phyloP scores from a whole-genome alignment of 1,284 basidiomycete genomes.

The Bothia castanella region DNA sequence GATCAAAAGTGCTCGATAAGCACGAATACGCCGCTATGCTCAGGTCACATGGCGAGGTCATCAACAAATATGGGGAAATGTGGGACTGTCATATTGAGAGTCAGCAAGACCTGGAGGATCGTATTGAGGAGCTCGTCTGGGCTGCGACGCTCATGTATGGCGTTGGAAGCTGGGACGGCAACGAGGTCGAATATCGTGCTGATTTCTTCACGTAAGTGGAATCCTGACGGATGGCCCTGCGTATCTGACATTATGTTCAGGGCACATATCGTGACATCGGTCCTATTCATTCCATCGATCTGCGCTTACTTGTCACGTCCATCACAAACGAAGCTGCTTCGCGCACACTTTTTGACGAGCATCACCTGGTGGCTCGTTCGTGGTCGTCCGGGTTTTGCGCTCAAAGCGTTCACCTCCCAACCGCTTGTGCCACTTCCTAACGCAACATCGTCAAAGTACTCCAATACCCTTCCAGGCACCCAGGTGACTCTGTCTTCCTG shows the following conservation, averaged over 20 bases:
- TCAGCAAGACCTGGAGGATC: slow-evolving; percentile 26
- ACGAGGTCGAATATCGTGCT: slow-evolving; percentile 25
- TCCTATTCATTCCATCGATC: slow-evolving; percentile 34
- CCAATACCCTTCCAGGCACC: slow-evolving; percentile 26
- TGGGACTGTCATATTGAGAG: slow-evolving; percentile 31
- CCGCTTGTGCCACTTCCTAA: slow-evolving; percentile 23
- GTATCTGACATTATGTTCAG: slow-evolving; percentile 34
- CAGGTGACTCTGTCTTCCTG: slow-evolving; percentile 34
- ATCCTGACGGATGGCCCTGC: background rate
- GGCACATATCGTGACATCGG: slow-evolving; percentile 35
- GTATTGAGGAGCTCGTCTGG: slow-evolving; percentile 35
- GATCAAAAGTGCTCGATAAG: slow-evolving; percentile 28
- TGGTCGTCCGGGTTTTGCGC: slow-evolving; percentile 29
- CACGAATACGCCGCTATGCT: slow-evolving; percentile 32
- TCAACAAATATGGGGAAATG: slow-evolving; percentile 29
- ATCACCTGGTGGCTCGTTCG: slow-evolving; percentile 39
- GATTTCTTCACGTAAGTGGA: slow-evolving; percentile 34
- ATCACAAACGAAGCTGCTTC: slow-evolving; percentile 28
- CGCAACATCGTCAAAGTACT: slow-evolving; percentile 17
- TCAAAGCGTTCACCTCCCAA: slow-evolving; percentile 27
- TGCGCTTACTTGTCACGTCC: slow-evolving; percentile 30
- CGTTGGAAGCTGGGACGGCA: slow-evolving; percentile 32
- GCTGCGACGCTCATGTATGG: slow-evolving; percentile 33
- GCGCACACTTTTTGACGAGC: slow-evolving; percentile 34
- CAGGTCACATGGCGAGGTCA: slow-evolving; percentile 30